Conservation (phyloP, 1,284 basidiomycete species). For the Austroboletus novae-zelandiae region DNA sequence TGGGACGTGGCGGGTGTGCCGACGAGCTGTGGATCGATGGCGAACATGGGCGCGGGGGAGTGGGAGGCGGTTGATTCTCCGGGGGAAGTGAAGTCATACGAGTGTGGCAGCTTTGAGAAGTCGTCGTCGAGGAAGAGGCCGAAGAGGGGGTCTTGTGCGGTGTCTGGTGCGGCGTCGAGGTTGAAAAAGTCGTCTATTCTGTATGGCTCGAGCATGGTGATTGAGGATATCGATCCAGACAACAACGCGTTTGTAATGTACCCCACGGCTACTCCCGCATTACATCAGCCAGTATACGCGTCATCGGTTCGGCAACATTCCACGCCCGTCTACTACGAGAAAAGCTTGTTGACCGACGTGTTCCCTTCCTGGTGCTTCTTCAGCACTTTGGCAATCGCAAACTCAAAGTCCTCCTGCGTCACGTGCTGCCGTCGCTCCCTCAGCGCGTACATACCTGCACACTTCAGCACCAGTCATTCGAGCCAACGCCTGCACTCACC, state of each 20-base stretch:
- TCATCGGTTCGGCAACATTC: slow-evolving; percentile 7
- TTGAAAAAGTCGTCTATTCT: slow-evolving; percentile 51
- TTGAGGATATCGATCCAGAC: no score
- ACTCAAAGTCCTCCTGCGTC: slow-evolving; percentile 98
- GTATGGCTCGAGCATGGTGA: slow-evolving; percentile 23
- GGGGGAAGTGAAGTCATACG: slow-evolving; percentile 38
- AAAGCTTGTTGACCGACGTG: slow-evolving; percentile 88
- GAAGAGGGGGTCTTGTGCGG: slow-evolving; percentile 37
- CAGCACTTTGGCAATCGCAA: slow-evolving; percentile 92
- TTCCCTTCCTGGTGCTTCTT: slow-evolving; percentile 93
- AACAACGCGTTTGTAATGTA: background rate
- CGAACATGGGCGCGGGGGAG: slow-evolving; percentile 30
- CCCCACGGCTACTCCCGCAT: slow-evolving; percentile 15
- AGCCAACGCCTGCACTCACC: slow-evolving; percentile 48
- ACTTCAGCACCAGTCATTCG: background rate
- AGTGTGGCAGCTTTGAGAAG: slow-evolving; percentile 36
- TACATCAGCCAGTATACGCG: slow-evolving; percentile 17
- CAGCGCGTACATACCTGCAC: slow-evolving; percentile 92
- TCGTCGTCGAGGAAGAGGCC: slow-evolving; percentile 45
- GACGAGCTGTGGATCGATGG: slow-evolving; percentile 55
- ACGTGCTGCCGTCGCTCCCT: slow-evolving; percentile 95
- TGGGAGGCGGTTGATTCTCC: slow-evolving; percentile 13
- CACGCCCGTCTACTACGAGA: slow-evolving; percentile 46
- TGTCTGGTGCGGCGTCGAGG: slow-evolving; percentile 40
- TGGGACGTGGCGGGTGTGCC: slow-evolving; percentile 42